A percentile compares a stretch with the other conserved stretches of the same genome.
phyloP scores from a whole-genome alignment of 306 rosid species.

The Pachyrhizus erosus region DNA sequence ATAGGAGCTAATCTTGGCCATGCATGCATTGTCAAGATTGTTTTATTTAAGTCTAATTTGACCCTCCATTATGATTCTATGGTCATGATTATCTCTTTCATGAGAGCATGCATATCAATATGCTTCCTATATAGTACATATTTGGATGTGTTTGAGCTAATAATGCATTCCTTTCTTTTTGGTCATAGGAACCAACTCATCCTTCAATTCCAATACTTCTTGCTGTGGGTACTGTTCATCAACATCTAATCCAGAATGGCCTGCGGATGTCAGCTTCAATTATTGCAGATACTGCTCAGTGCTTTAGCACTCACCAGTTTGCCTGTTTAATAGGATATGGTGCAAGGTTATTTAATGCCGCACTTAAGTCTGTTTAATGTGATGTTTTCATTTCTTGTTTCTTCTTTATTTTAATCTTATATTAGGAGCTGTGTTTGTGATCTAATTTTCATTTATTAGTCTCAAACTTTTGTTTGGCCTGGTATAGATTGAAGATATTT shows the following conservation, averaged over 20 bases:
- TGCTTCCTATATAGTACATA: not conserved
- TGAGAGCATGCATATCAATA: not conserved
- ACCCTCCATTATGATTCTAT: not conserved
- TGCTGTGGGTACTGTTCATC: slow-evolving; percentile 98
- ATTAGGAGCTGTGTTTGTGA: not conserved
- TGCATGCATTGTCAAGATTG: not conserved
- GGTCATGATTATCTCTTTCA: not conserved
- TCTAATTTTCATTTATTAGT: slow-evolving; percentile 23
- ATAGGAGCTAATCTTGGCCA: not conserved
- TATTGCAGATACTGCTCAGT: slow-evolving; percentile 94
- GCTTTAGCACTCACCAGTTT: slow-evolving; percentile 99
- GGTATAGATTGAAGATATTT: slow-evolving; percentile 19
- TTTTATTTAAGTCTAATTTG: not conserved
- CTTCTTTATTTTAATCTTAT: slow-evolving; percentile 28
- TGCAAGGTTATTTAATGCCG: slow-evolving; percentile 76
- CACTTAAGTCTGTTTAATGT: slow-evolving; percentile 16
- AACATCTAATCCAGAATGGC: slow-evolving; percentile 96
- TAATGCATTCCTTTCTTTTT: slow-evolving; percentile 39
- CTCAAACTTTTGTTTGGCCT: slow-evolving; percentile 20
- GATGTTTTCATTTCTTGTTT: slow-evolving; percentile 28
- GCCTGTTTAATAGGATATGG: slow-evolving; percentile 99
- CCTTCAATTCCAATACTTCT: slow-evolving; percentile 97
- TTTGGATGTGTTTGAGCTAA: slow-evolving; percentile 8
- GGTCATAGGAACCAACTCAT: slow-evolving; percentile 81
- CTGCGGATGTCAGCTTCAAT: slow-evolving; percentile 92